phyloP scores from a whole-genome alignment of 2,329 filamentous ascomycete genomes.

The Verticillium isaacii region DNA sequence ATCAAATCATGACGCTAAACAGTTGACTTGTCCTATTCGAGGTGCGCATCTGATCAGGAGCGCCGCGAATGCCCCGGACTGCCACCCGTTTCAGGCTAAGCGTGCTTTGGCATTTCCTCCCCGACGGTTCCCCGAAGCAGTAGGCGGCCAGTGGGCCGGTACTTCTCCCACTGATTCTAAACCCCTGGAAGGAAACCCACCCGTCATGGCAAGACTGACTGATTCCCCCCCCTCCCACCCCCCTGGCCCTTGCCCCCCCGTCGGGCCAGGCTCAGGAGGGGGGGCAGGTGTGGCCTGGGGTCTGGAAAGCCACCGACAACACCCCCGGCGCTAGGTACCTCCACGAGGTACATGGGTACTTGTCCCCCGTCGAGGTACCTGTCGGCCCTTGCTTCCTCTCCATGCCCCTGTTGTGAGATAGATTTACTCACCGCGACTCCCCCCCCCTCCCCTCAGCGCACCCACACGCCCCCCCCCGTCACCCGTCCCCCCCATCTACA shows the following conservation, averaged over 20 bases:
- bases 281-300: neutral
- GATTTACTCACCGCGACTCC: conserved; percentile 11
- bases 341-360: conserved; percentile 4
- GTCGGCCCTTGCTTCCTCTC: conserved; percentile 9
- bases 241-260: neutral
- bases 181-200: neutral
- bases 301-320: conserved; percentile 6
- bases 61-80: neutral
- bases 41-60: neutral
- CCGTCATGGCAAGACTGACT: conserved; percentile 2
- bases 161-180: neutral
- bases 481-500: neutral
- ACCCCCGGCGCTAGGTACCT: conserved; percentile 5
- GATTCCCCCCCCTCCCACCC: neutral
- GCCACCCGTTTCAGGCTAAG: neutral
- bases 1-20: neutral
- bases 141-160: neutral
- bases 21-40: neutral
- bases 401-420: conserved; percentile 5
- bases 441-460: conserved; percentile 4
- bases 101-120: neutral
- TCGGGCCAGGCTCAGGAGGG: conserved; percentile 1
- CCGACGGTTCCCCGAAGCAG: neutral
- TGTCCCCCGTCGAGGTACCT: neutral
- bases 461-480: neutral